These are phyloP conservation scores for Daldinia loculata DNA, from an alignment of 495 filamentous ascomycete species.

Conservation along the genomic window DNA sequence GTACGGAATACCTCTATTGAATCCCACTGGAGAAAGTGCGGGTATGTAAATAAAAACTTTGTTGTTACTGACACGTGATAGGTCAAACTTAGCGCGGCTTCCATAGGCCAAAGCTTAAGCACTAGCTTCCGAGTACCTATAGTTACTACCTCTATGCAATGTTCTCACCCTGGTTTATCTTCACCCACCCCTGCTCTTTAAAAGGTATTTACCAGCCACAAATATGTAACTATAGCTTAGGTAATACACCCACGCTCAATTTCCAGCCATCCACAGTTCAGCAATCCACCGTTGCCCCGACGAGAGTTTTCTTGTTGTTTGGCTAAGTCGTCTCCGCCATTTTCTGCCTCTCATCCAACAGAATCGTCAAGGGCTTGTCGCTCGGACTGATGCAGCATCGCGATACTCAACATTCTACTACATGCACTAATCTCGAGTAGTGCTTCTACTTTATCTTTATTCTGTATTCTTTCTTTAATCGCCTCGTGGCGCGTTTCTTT, in stretches of 20 bases:
- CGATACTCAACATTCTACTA: slow-evolving; percentile 31
- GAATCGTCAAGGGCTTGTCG: slow-evolving; percentile 14
- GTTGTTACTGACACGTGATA: background rate
- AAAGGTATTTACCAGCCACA: slow-evolving; percentile 18
- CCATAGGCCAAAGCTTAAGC: background rate
- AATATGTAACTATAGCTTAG: background rate
- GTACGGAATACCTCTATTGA: too few species aligned
- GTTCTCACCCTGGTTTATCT: too few species aligned
- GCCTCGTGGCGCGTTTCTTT: slow-evolving; percentile 23
- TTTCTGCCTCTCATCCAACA: slow-evolving; percentile 31
- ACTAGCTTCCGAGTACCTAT: too few species aligned
- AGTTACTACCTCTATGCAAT: too few species aligned
- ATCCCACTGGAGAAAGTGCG: background rate
- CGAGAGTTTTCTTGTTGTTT: slow-evolving; percentile 51
- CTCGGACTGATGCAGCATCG: slow-evolving; percentile 16
- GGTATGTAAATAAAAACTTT: background rate
- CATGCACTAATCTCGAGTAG: slow-evolving; percentile 36
- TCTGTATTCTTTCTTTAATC: slow-evolving; percentile 23
- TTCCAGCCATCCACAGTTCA: slow-evolving; percentile 25
- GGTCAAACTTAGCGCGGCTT: background rate
- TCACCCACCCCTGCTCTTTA: background rate
- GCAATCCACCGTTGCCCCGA: slow-evolving; percentile 46
- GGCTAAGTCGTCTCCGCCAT: slow-evolving; percentile 33
- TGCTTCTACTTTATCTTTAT: slow-evolving; percentile 20
- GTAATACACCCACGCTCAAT: background rate